Evolutionary conservation across 257 asterid species (phyloP), one percentile per base, ranked within the genome.

Genomic region (Solanum etuberosum): DNA sequence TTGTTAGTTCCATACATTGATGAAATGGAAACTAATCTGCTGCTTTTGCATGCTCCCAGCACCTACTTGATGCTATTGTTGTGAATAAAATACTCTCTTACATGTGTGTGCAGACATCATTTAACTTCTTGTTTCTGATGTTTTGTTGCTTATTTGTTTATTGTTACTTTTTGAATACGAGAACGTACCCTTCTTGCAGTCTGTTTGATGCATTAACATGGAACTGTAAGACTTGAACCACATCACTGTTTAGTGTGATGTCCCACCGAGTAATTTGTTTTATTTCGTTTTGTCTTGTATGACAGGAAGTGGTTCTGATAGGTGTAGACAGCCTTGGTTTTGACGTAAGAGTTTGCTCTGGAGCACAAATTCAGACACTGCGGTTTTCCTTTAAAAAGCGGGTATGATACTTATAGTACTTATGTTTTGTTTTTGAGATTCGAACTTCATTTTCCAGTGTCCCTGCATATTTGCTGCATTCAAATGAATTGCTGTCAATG

Each of bases 251-350:
- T 48, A 18, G 43, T 29, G 68, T 51, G 84, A 27, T 27, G 65
- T 46, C 65, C 84, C 40, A 43, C 65, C 13, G 5, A 20, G 38
- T 78, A 78, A 46, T 43, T 42, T 15, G 21, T 15, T 57, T 76
- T 81, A 88, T 37, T 72, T 90, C 40, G 34, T 25, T 3, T 88
- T 84, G 87, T 86, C 86, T 87, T 83, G 70, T 35, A 86, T 89
- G 90, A 46, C 92, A 97, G 99, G 99, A 97, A 90, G 93, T 94
- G 80, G 94, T 92, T 88, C 94, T 97, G 61, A 93, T 93, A 48
- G 98, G 98, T 87, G 92, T 96, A 23, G 99, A 97, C 92, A 95
- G 97, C 93, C 95, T 96, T 87, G 99, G 99, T 81, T 91, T 95
- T 89, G 99, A 97, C 89, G 90, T 97, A 92, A 91, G 99, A 91